A percentile compares a stretch with the other conserved stretches of the same genome.
These are phyloP conservation scores for Eutrema salsugineum DNA, from an alignment of 441 rosid species.

Conservation along the genomic window DNA sequence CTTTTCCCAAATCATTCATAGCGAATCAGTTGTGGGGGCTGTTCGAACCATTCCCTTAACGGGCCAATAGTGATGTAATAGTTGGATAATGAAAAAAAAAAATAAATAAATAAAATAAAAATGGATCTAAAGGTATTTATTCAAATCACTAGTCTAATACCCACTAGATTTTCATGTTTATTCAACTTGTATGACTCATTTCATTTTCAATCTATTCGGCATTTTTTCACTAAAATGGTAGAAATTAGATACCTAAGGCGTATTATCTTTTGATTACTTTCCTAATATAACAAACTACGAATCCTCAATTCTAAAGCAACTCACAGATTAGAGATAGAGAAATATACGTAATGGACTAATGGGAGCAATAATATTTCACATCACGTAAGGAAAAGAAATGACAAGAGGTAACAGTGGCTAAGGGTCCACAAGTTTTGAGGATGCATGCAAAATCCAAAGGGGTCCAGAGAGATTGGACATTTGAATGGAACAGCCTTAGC, in stretches of 20 bases:
- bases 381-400: conserved; percentile 13
- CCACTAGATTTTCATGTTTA: no score
- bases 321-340: not conserved
- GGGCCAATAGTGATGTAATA: no score
- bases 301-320: not conserved
- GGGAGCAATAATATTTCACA: not conserved
- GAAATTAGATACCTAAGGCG: not conserved
- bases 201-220: no score
- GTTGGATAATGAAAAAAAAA: no score
- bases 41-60: no score
- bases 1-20: no score
- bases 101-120: no score
- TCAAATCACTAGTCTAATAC: no score
- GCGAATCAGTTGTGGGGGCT: no score
- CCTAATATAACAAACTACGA: not conserved
- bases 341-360: not conserved
- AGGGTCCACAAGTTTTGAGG: not conserved
- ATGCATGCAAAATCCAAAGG: conserved; percentile 27
- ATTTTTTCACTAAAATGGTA: not conserved
- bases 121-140: no score
- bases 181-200: no score
- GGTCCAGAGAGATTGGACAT: conserved; percentile 27
- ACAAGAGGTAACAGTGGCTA: conserved; percentile 11
- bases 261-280: not conserved
- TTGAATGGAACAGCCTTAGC: conserved; percentile 23